A percentile compares a stretch with the other conserved stretches of the same genome.
Evolutionary conservation across 1,139 yeast species (phyloP).

Genomic region (Lodderomyces oxycetoniae): DNA sequence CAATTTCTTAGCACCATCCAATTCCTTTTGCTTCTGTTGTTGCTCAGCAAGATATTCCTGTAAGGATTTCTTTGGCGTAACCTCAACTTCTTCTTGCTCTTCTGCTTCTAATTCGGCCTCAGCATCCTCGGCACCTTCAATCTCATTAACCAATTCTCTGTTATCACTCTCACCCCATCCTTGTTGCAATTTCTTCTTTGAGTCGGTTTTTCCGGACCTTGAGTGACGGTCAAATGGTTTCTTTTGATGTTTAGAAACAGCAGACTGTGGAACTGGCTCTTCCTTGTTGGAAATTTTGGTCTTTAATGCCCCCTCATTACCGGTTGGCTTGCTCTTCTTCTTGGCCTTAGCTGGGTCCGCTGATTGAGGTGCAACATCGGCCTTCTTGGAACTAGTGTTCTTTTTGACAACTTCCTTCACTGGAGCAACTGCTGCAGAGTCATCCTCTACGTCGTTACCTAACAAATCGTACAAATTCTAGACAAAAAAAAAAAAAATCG

Average conservation of each 20-base stretch:
- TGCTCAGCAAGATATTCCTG: slow-evolving; percentile 71
- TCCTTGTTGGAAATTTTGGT: slow-evolving; percentile 71
- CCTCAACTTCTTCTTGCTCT: slow-evolving; percentile 35
- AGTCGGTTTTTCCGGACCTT: slow-evolving; percentile 76
- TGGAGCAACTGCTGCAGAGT: slow-evolving; percentile 43
- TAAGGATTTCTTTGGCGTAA: slow-evolving; percentile 54
- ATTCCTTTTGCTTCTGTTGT: slow-evolving; percentile 43
- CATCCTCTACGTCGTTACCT: slow-evolving; percentile 78
- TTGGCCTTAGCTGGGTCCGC: slow-evolving; percentile 80
- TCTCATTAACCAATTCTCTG: slow-evolving; percentile 56
- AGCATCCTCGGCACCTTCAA: slow-evolving; percentile 61
- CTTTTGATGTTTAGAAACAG: slow-evolving; percentile 55
- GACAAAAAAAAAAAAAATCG: no score
- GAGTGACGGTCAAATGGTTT: slow-evolving; percentile 78
- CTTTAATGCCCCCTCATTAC: slow-evolving; percentile 88
- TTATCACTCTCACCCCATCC: slow-evolving; percentile 79
- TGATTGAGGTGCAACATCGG: slow-evolving; percentile 78
- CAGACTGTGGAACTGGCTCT: slow-evolving; percentile 54
- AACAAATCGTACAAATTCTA: slow-evolving; percentile 48
- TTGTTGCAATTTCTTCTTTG: slow-evolving; percentile 76
- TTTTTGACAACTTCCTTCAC: slow-evolving; percentile 79
- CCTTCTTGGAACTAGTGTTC: slow-evolving; percentile 81
- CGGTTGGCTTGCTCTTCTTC: slow-evolving; percentile 71
- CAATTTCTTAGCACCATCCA: slow-evolving; percentile 36
- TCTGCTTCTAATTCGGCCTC: slow-evolving; percentile 38